Evolutionary conservation across 2,329 filamentous ascomycete genomes (phyloP).

Genomic region (Diplodia intermedia): DNA sequence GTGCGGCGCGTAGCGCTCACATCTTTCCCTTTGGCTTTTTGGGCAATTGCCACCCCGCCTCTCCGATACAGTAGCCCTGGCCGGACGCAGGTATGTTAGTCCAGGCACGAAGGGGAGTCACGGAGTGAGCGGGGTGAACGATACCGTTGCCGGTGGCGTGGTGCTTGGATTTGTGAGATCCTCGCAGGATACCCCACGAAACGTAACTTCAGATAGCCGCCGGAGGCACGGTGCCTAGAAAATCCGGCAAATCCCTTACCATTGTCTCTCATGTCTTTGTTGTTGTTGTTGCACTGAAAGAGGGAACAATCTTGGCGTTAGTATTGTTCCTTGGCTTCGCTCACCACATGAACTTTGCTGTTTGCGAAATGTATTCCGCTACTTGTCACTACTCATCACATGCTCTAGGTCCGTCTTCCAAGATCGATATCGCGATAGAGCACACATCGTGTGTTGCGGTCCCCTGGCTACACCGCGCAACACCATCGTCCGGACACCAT

Average conservation of each 20-base stretch:
- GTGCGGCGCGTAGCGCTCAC: not conserved
- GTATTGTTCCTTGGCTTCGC: conserved; percentile 21
- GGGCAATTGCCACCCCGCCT: not conserved
- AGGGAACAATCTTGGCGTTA: conserved; percentile 17
- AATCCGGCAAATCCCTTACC: not conserved
- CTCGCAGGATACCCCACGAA: conserved; percentile 16
- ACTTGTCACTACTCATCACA: conserved; percentile 1
- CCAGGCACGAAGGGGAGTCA: not conserved
- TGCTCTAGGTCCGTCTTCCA: not conserved
- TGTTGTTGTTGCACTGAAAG: conserved; percentile 29
- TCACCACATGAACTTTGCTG: conserved; percentile 4
- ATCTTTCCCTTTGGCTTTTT: not conserved
- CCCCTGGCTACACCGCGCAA: not conserved
- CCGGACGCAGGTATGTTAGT: not conserved
- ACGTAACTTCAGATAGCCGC: not conserved
- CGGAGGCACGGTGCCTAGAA: not conserved
- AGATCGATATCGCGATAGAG: not conserved
- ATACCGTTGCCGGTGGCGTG: not conserved
- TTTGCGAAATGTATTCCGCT: conserved; percentile 1
- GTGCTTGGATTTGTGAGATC: not conserved
- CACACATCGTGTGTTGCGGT: not conserved
- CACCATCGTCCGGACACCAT: conserved; percentile 10
- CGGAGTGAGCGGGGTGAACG: not conserved
- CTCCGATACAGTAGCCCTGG: not conserved
- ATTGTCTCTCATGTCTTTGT: conserved; percentile 25